Conservation (phyloP, 2,329 filamentous ascomycete species). For the Exophiala sp. region DNA sequence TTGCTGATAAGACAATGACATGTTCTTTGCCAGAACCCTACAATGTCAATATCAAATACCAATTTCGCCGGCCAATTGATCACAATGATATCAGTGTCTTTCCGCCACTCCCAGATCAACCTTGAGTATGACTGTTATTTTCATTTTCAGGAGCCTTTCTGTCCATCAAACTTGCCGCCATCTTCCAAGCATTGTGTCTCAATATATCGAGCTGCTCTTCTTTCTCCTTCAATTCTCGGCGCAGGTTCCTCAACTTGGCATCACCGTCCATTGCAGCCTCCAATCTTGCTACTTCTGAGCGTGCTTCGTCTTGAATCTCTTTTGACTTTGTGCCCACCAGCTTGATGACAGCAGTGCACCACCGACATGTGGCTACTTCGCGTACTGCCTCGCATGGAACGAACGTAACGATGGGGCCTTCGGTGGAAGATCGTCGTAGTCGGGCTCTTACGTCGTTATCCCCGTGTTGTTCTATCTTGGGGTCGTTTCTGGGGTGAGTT, state of each 20-base stretch:
- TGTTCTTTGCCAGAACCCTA: no score
- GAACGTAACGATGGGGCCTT: not conserved
- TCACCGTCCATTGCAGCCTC: constrained; percentile 12
- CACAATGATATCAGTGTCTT: no score
- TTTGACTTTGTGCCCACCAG: constrained; percentile 19
- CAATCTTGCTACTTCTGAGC: constrained; percentile 7
- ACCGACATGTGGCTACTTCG: constrained; percentile 5
- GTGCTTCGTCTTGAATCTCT: constrained; percentile 17
- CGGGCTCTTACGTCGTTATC: not conserved
- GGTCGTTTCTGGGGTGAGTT: constrained; percentile 1
- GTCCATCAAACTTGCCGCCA: constrained; percentile 1
- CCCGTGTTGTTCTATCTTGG: not conserved
- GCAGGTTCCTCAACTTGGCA: constrained; percentile 9
- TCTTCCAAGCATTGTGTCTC: constrained; percentile 17
- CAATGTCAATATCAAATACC: no score
- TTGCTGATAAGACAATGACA: no score
- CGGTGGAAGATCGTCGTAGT: not conserved
- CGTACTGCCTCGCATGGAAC: not conserved
- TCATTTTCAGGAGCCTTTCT: not conserved
- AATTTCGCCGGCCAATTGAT: no score
- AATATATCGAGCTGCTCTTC: constrained; percentile 8
- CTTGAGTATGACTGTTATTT: not conserved
- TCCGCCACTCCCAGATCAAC: not conserved
- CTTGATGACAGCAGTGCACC: constrained; percentile 19
- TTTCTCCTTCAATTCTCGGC: constrained; percentile 6